Evolutionary conservation across 495 filamentous ascomycete species (phyloP).

Genomic region (Xylaria curta): DNA sequence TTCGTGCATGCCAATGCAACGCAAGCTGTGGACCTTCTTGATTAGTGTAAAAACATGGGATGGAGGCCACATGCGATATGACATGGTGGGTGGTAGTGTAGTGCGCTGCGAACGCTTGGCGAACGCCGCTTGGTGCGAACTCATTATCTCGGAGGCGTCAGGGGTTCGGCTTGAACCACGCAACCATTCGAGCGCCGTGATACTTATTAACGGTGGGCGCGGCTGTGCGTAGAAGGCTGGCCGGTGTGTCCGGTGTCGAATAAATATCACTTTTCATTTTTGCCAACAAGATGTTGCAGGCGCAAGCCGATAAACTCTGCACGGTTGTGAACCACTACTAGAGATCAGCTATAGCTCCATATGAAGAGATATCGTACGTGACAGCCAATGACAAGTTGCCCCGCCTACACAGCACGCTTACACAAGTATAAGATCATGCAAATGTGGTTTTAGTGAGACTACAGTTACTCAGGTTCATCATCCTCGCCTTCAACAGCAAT

Average conservation of each 20-base stretch:
- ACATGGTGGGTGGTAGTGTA: neutral
- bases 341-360: neutral
- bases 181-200: slow-evolving; percentile 4
- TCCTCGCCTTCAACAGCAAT: slow-evolving; percentile 55
- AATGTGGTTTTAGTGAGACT: neutral
- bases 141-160: slow-evolving; percentile 2
- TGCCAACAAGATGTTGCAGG: neutral
- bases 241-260: slow-evolving; percentile 4
- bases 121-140: slow-evolving; percentile 3
- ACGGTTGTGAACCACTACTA: neutral
- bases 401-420: neutral
- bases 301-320: neutral
- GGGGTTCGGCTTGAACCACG: slow-evolving; percentile 6
- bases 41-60: neutral
- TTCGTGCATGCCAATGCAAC: slow-evolving; percentile 5
- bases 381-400: neutral
- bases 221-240: neutral
- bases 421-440: slow-evolving; percentile 5
- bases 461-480: slow-evolving; percentile 37
- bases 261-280: neutral
- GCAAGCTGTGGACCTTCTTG: slow-evolving; percentile 10
- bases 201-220: neutral
- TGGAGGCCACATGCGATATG: neutral
- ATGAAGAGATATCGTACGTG: neutral
- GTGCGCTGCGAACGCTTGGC: slow-evolving; percentile 2